Evolutionary conservation across 2,329 filamentous ascomycete genomes (phyloP), one percentile per base, ranked within the genome.

Genomic region (Exophiala xenobiotica): DNA sequence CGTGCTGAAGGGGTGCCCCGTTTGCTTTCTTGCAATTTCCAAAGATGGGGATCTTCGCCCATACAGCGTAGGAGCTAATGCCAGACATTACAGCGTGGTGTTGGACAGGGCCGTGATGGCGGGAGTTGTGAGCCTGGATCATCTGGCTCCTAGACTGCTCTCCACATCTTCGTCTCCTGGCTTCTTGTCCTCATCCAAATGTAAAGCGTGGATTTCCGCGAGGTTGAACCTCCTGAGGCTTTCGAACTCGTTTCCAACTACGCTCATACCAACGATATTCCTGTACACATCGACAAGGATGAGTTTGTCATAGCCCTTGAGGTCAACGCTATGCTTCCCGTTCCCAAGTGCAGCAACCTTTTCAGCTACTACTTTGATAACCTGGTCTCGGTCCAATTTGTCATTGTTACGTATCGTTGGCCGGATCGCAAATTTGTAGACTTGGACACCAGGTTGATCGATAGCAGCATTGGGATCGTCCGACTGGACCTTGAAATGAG

Each of bases 261-360:
- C 80, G 57, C 80, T 83, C 74, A 86, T 82, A 16, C 82, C 82
- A 53, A 81, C 76, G 7, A 85, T 67, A 59, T 83, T 83, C 70
- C 83, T 76, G 64, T 82, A 79, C 49, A 85, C 71, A 59, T 84
- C 80, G 38, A 86, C 79, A 29, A 85, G 65, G 54, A 86, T 81
- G 41, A 83, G 68, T 33, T 78, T 63, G 66, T 85, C 81, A 61
- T 82, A 83, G 31, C 78, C 74, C 49, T 76, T 81, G 27, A 86
- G 70, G 64, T 85, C 78, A 38, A 86, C 82, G 20, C 71, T 73
- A 62, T 85, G 82, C 26, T 73, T 74, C 16, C 71, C 70, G 3
- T 81, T 80, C 9, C 59, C 56, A 8, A 59, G 37, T 11, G 29
- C 33, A 16, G 35, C 37, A n/a, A 85, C 80, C 23, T 73, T 69